phyloP scores from a whole-genome alignment of 2,329 filamentous ascomycete species.

The Tolypocladium ovalisporum region DNA sequence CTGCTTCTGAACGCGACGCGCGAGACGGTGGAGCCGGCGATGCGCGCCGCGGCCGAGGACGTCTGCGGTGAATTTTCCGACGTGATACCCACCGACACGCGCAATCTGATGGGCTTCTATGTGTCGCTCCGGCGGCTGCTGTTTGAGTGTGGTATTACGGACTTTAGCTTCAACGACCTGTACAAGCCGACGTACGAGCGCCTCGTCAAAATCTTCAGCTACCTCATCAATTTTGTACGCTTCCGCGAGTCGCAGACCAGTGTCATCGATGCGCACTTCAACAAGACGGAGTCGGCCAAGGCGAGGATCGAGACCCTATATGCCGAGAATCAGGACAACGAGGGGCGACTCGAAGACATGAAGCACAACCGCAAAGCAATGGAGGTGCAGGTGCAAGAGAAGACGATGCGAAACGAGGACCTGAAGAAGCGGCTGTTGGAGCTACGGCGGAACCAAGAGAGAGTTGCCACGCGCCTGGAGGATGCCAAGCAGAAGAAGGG shows the following conservation, averaged over 20 bases:
- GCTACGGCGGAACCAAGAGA: slow-evolving; percentile 70
- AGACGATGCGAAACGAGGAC: slow-evolving; percentile 76
- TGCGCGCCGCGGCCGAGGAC: slow-evolving; percentile 85
- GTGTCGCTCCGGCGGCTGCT: slow-evolving; percentile 70
- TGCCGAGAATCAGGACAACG: slow-evolving; percentile 77
- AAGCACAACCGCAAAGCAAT: slow-evolving; percentile 68
- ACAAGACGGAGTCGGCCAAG: slow-evolving; percentile 80
- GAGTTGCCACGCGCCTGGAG: slow-evolving; percentile 72
- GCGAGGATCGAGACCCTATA: slow-evolving; percentile 78
- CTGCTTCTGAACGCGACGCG: slow-evolving; percentile 87
- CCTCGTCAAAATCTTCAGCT: slow-evolving; percentile 90
- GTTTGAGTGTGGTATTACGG: slow-evolving; percentile 78
- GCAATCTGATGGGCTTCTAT: slow-evolving; percentile 95
- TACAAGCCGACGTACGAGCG: slow-evolving; percentile 85
- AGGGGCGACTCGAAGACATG: slow-evolving; percentile 70
- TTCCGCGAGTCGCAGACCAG: slow-evolving; percentile 88
- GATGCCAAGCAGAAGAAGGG: slow-evolving; percentile 72
- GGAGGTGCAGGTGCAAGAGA: slow-evolving; percentile 73
- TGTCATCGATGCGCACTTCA: slow-evolving; percentile 88
- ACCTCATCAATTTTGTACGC: slow-evolving; percentile 96
- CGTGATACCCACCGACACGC: slow-evolving; percentile 74
- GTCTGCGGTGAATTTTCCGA: slow-evolving; percentile 77
- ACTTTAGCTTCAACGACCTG: slow-evolving; percentile 88
- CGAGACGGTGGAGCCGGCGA: slow-evolving; percentile 86
- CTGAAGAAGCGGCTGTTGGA: slow-evolving; percentile 74